A percentile compares a stretch with the other conserved stretches of the same genome.
Evolutionary conservation across 2,329 filamentous ascomycete genomes (phyloP).

Genomic region (Podosphaera xanthii): DNA sequence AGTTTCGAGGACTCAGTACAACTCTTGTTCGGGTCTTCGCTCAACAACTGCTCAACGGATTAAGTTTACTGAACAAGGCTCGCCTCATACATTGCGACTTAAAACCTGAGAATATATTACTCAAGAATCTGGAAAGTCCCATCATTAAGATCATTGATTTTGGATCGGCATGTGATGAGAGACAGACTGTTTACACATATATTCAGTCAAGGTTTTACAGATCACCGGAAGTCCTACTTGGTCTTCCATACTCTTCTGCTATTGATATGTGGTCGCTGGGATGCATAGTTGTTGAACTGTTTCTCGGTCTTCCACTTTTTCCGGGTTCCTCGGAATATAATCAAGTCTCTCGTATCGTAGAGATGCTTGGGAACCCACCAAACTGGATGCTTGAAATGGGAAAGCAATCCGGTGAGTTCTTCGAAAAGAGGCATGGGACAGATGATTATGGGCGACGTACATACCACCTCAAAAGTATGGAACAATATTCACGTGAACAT

Average conservation of each 20-base stretch:
- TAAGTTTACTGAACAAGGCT: slow-evolving; percentile 85
- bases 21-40: slow-evolving; percentile 94
- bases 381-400: slow-evolving; percentile 99
- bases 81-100: slow-evolving; percentile 93
- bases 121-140: slow-evolving; percentile 95
- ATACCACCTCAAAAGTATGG: slow-evolving; percentile 89
- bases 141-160: slow-evolving; percentile 99
- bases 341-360: slow-evolving; percentile 86
- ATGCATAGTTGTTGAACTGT: slow-evolving; percentile 94
- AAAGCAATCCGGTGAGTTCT: slow-evolving; percentile 93
- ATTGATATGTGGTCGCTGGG: slow-evolving; percentile 99
- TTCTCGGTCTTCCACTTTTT: slow-evolving; percentile 82
- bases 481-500: slow-evolving; percentile 89
- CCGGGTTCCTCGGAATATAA: slow-evolving; percentile 98
- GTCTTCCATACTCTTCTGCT: slow-evolving; percentile 86
- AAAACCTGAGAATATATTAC: slow-evolving; percentile 90
- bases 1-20: slow-evolving; percentile 90
- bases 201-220: slow-evolving; percentile 97
- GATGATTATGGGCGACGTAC: slow-evolving; percentile 85
- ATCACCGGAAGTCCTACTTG: slow-evolving; percentile 87
- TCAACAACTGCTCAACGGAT: slow-evolving; percentile 80
- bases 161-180: slow-evolving; percentile 90
- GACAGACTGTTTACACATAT: slow-evolving; percentile 96
- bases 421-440: slow-evolving; percentile 58
- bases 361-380: slow-evolving; percentile 90